Evolutionary conservation across 1,284 basidiomycete species (phyloP).

Genomic region (Leccinum solheimii): DNA sequence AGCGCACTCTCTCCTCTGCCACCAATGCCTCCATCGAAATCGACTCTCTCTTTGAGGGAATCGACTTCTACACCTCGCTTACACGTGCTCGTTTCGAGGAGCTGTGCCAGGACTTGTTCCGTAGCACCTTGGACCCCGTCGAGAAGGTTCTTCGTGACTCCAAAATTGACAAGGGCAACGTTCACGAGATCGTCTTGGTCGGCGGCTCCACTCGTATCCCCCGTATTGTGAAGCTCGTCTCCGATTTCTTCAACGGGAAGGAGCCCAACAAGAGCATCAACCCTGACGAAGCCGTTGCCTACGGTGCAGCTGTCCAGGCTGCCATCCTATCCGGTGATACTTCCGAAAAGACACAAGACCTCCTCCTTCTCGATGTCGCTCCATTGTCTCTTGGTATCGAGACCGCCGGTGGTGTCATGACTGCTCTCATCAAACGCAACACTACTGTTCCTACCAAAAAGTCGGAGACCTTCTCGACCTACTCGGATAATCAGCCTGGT

Average conservation of each 20-base stretch:
- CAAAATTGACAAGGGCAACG: conserved; percentile 95
- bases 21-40: conserved; percentile 98
- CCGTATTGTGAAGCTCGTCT: conserved; percentile 96
- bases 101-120: conserved; percentile 97
- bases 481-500: conserved; percentile 99
- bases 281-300: conserved; percentile 99
- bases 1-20: conserved; percentile 96
- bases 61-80: conserved; percentile 98
- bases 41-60: conserved; percentile 96
- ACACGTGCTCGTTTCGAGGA: conserved; percentile 99
- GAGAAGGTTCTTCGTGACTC: conserved; percentile 98
- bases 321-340: conserved; percentile 98
- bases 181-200: conserved; percentile 97
- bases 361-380: conserved; percentile 95
- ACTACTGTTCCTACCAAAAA: conserved; percentile 99
- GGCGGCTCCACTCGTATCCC: conserved; percentile 99
- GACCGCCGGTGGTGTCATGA: conserved; percentile 99
- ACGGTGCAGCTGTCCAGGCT: conserved; percentile 99
- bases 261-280: conserved; percentile 98
- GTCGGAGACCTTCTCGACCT: conserved; percentile 98
- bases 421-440: conserved; percentile 96
- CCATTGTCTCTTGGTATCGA: conserved; percentile 98
- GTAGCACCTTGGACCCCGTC: conserved; percentile 94
- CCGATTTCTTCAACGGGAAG: conserved; percentile 98
- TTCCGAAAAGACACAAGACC: conserved; percentile 96